Evolutionary conservation across 192 early-diverging fungal species (phyloP), one percentile per base, ranked within the genome.

Genomic region (Allomyces javanicus): DNA sequence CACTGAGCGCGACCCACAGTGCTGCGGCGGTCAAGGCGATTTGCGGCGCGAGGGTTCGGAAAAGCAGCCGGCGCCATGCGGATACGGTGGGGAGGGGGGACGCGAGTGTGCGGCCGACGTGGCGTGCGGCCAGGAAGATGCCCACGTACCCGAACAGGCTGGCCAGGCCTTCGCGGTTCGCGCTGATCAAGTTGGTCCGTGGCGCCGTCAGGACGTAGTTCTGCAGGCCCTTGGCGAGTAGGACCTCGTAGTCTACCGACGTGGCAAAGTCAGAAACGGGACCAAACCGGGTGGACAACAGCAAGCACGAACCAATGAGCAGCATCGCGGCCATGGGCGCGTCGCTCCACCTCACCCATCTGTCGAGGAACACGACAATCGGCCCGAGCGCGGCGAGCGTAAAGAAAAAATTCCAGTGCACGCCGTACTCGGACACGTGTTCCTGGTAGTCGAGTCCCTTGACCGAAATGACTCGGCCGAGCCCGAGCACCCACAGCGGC

Each of bases 371-470:
- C 6, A 85, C 80, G 6, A 90, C 85, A 74, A 90, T 81, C 23
- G 90, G 73, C 1, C 92, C 89, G 27, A 98, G 71, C 45, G 92
- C 75, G 10, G 88, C 90, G 19, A 98, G 80, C 3, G 95, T 98
- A 64, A 94, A 80, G 72, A 96, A 98, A 76, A 98, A 98, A 79
- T 98, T 98, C 95, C 95, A 98, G 67, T 98, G 95, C 61, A 89
- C 80, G 24, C 95, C 95, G 71, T 98, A 98, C 71, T 98, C 95
- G 0, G 88, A 81, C 10, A 87, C 87, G 69, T 98, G 92, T 61
- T 92, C 89, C 81, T 94, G 92, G 71, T 98, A 98, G 71, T 95
- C 86, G 10, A 91, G 81, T 11, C 83, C 76, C 69, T 91, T 90
- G 1, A 89, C 89, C 4, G 82, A 69, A 27, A 91, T 55, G 19